phyloP scores from a whole-genome alignment of 345 rosid genomes.

The Carallia pectinifolia region DNA sequence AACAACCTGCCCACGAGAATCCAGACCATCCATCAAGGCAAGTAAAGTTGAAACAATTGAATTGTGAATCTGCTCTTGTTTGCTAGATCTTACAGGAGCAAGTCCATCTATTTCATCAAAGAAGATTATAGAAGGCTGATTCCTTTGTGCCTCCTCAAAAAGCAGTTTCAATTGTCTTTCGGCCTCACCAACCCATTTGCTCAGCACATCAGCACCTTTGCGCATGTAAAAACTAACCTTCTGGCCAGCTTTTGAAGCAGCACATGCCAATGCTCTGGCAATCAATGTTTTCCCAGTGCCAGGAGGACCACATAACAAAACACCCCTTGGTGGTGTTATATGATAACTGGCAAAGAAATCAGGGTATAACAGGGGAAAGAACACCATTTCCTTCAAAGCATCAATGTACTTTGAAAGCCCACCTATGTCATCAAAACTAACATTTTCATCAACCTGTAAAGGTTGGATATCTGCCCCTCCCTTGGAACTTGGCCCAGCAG shows the following conservation, averaged over 20 bases:
- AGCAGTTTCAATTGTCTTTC: constrained; percentile 97
- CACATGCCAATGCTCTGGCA: constrained; percentile 99
- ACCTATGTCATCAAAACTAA: constrained; percentile 95
- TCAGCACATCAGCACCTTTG: constrained; percentile 99
- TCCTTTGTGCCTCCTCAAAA: constrained; percentile 97
- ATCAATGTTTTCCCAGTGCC: constrained; percentile 99
- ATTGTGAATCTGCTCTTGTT: constrained; percentile 99
- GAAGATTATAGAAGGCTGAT: constrained; percentile 97
- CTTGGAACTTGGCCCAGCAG: constrained; percentile 99
- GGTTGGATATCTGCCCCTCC: constrained; percentile 99
- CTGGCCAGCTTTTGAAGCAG: constrained; percentile 99
- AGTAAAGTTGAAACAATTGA: constrained; percentile 98
- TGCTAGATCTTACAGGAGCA: constrained; percentile 99
- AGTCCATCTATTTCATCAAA: constrained; percentile 99
- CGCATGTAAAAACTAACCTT: constrained; percentile 99
- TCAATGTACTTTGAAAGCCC: constrained; percentile 93
- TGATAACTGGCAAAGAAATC: constrained; percentile 96
- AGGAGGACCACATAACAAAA: constrained; percentile 98
- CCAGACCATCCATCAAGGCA: constrained; percentile 99
- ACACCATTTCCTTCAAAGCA: constrained; percentile 99
- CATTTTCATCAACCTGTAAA: constrained; percentile 87
- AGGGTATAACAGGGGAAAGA: constrained; percentile 96
- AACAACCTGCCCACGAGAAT: constrained; percentile 99
- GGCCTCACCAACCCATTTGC: constrained; percentile 99
- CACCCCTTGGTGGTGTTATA: constrained; percentile 97